A percentile compares a stretch with the other conserved stretches of the same genome.
Conservation (phyloP, 2,329 filamentous ascomycete species). For the Fusarium sp. region DNA sequence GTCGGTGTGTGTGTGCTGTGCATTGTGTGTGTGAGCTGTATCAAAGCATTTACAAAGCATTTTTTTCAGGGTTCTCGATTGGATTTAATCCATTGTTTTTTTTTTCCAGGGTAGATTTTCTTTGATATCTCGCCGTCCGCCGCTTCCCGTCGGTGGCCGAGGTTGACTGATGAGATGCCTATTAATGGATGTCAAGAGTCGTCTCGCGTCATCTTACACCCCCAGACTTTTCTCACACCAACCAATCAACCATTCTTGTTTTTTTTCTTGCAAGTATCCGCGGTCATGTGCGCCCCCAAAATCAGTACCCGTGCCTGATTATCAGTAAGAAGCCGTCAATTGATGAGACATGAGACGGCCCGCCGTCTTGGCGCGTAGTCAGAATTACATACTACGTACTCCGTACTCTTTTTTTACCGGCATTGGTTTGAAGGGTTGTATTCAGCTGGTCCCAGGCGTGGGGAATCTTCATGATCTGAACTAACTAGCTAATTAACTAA, state of each 20-base stretch:
- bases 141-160: conserved; percentile 38
- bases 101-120: neutral
- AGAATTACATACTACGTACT: conserved; percentile 1
- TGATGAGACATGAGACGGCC: conserved; percentile 1
- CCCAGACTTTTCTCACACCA: neutral
- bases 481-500: neutral
- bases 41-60: neutral
- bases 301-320: neutral
- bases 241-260: neutral
- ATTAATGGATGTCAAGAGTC: neutral
- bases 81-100: neutral
- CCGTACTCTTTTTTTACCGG: neutral
- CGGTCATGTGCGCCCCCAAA: neutral
- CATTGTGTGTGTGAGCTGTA: neutral
- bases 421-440: neutral
- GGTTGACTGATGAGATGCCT: neutral
- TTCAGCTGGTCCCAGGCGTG: neutral
- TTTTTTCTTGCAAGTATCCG: neutral
- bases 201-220: conserved; percentile 2
- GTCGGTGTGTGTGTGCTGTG: neutral
- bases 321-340: neutral
- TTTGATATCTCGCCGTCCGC: conserved; percentile 33
- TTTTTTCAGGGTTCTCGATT: conserved; percentile 17
- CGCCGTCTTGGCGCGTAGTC: neutral
- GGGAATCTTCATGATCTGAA: neutral